These are phyloP conservation scores for Cornus controversa DNA, from an alignment of 148 eudicot genomes.

Conservation along the genomic window DNA sequence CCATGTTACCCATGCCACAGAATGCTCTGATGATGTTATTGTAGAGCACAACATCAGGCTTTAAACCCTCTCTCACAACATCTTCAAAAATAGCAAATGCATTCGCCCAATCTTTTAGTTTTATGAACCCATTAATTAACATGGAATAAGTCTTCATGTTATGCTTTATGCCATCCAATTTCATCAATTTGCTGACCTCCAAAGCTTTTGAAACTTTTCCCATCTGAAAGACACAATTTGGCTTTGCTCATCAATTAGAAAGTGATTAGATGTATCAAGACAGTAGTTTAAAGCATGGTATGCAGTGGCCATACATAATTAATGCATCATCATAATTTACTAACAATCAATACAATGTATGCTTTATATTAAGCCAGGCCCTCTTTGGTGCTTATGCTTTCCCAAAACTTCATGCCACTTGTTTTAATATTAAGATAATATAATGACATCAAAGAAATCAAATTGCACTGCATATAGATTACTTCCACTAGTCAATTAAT, in stretches of 20 bases:
- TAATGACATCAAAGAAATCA: background rate
- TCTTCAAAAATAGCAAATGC: constrained; percentile 93
- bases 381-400: background rate
- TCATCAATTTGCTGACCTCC: constrained; percentile 73
- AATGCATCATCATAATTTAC: background rate
- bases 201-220: constrained; percentile 90
- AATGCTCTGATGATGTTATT: constrained; percentile 85
- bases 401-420: background rate
- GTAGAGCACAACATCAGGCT: constrained; percentile 92
- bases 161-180: constrained; percentile 68
- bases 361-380: background rate
- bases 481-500: background rate
- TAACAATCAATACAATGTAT: background rate
- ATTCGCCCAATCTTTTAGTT: constrained; percentile 89
- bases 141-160: constrained; percentile 97
- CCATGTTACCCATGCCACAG: constrained; percentile 92
- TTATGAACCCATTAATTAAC: constrained; percentile 86
- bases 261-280: background rate
- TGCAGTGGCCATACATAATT: background rate
- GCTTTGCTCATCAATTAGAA: background rate
- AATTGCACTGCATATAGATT: background rate
- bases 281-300: constrained; percentile 2
- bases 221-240: constrained; percentile 36
- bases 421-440: background rate
- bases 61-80: constrained; percentile 72